Base-by-base conservation (phyloP, 108 stramenopile genomes). In the Cyclotella cryptica region DNA sequence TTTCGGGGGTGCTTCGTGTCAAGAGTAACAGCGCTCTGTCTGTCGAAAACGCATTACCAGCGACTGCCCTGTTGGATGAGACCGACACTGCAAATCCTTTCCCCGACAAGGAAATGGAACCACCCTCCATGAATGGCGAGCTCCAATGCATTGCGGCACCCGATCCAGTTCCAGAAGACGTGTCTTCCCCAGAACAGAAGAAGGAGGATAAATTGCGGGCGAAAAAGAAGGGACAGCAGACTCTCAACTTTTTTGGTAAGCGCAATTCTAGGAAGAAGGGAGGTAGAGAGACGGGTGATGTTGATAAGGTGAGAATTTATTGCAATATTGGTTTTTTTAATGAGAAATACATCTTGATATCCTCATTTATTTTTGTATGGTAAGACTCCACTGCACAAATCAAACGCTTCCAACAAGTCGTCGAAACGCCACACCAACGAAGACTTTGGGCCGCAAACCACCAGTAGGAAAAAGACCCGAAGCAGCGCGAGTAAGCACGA, bases 1-100 rank as follows among this genome's bases (percentile, higher is more conserved):
- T 89, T 61, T 75, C 77, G 7, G 89, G 89, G 4, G 69, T 79
- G 13, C 59, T 89, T 19, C 57, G 71, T 4, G 58, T 41, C 41
- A 41, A 8, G 27, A 42, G 40, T 18, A 15, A 41, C 41, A 14
- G 10, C 19, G 22, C 39, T 60, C 29, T 22, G 26, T 13, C n/a
- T 47, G 39, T 40, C 11, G 30, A 7, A 13, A 39, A 46, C 4
- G 14, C 63, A 24, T 42, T 43, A 24, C 13, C 61, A 49, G 18
- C 62, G 22, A 45, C 39, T 58, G 43, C 17, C 17, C 51, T 54
- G 66, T 74, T 75, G 60, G 80, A 74, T 43, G 78, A 75, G 39
- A 74, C 81, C 19, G 28, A 30, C 4, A 29, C 12, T 19, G 41
- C 14, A 41, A 65, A 49, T 9, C 3, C 29, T 13, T 4, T 12